Conservation (phyloP, 305 asterid species). For the Fraxinus velutina region DNA sequence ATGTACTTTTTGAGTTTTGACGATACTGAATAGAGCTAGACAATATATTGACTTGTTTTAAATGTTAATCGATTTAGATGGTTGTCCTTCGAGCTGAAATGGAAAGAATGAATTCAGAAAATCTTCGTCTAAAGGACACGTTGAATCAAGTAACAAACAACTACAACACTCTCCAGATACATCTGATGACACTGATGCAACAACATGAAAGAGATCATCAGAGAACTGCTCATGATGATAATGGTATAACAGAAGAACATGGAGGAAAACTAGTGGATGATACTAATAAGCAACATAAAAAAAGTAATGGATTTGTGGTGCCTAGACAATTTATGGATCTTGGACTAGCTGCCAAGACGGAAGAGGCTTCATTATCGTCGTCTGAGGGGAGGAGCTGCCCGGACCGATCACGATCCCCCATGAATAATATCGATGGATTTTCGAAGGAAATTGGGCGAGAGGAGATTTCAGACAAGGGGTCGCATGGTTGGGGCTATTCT, state of each 20-base stretch:
- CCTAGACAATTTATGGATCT: constrained; percentile 82
- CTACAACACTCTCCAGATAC: constrained; percentile 48
- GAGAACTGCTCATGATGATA: constrained; percentile 14
- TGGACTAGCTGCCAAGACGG: constrained; percentile 44
- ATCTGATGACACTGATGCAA: constrained; percentile 43
- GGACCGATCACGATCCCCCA: constrained; percentile 30
- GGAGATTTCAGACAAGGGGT: constrained; percentile 35
- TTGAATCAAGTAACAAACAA: constrained; percentile 42
- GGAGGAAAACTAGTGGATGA: background rate
- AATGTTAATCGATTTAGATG: constrained; percentile 25
- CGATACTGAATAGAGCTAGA: background rate
- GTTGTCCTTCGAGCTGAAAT: constrained; percentile 56
- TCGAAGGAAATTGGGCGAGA: constrained; percentile 24
- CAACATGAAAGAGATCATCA: constrained; percentile 32
- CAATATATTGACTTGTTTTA: background rate
- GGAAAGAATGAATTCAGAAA: constrained; percentile 59
- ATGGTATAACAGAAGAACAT: constrained; percentile 6
- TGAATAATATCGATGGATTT: constrained; percentile 23
- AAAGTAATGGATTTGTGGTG: constrained; percentile 28
- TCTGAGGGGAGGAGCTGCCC: constrained; percentile 41
- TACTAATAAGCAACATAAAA: background rate
- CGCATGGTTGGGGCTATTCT: constrained; percentile 30
- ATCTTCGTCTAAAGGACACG: constrained; percentile 39
- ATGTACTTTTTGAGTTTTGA: background rate
- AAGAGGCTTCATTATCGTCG: constrained; percentile 43